Evolutionary conservation across 805 yeast genomes (phyloP).

Genomic region (Metschnikowia henanensis): DNA sequence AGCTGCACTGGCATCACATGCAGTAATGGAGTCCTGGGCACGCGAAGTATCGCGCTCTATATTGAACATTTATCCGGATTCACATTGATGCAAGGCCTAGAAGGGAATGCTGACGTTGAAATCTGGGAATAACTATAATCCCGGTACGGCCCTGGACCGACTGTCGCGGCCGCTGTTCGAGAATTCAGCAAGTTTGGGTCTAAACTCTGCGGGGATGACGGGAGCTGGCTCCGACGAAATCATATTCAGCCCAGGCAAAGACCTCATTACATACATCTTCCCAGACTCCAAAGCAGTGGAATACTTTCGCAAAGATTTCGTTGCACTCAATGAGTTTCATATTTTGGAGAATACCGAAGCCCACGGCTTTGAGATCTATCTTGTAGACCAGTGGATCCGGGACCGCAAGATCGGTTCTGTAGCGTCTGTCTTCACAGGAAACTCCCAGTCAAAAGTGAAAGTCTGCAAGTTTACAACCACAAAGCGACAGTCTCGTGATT

Average conservation of each 20-base stretch:
- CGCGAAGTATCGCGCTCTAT: too few species aligned
- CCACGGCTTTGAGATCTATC: conserved; percentile 81
- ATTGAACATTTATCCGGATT: too few species aligned
- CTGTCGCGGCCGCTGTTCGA: background rate
- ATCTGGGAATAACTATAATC: background rate
- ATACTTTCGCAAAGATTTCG: conserved; percentile 42
- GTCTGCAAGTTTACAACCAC: conserved; percentile 57
- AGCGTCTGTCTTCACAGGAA: conserved; percentile 86
- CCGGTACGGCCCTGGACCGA: background rate
- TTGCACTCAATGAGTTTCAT: conserved; percentile 34
- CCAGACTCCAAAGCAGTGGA: conserved; percentile 61
- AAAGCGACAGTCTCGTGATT: conserved; percentile 45
- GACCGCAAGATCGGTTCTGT: conserved; percentile 65
- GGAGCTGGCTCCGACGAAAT: background rate
- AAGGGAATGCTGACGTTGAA: conserved; percentile 4
- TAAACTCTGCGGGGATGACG: background rate
- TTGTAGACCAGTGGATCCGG: conserved; percentile 94
- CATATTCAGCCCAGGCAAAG: conserved; percentile 8
- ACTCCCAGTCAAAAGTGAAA: conserved; percentile 57
- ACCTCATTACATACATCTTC: conserved; percentile 40
- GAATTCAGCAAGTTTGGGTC: background rate
- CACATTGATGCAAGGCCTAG: background rate
- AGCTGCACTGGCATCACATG: too few species aligned
- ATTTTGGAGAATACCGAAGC: conserved; percentile 47
- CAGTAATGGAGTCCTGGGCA: too few species aligned